A percentile compares a stretch with the other conserved stretches of the same genome.
These are phyloP conservation scores for Ogataea degrootiae DNA, from an alignment of 805 yeast genomes.

Conservation along the genomic window DNA sequence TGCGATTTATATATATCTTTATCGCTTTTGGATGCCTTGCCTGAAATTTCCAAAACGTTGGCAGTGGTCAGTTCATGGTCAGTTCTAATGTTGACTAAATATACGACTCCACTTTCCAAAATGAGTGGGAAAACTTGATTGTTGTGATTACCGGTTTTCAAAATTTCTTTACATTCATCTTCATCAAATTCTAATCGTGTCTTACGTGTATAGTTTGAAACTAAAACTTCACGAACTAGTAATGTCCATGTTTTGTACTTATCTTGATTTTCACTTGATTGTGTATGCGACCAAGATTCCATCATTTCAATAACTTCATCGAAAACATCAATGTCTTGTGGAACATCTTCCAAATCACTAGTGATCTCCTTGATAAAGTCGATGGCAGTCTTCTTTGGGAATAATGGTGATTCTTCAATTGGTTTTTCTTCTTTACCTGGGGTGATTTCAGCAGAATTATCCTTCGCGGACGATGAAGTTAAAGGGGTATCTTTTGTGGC, in stretches of 20 bases:
- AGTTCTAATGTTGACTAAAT: constrained; percentile 25
- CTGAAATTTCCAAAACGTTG: constrained; percentile 25
- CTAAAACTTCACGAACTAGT: constrained; percentile 23
- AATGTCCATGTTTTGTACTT: constrained; percentile 17
- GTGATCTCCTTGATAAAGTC: constrained; percentile 14
- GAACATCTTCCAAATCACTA: constrained; percentile 16
- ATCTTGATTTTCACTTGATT: not conserved
- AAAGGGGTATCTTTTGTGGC: not conserved
- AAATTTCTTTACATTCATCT: constrained; percentile 22
- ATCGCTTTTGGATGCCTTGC: constrained; percentile 19
- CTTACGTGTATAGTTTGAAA: constrained; percentile 23
- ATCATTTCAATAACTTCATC: constrained; percentile 29
- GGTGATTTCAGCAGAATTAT: too few species aligned
- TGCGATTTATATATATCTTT: constrained; percentile 24
- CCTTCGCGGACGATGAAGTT: not conserved
- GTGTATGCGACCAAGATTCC: constrained; percentile 24
- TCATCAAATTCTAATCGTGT: constrained; percentile 29
- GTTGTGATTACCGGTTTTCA: constrained; percentile 20
- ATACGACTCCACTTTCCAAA: constrained; percentile 26
- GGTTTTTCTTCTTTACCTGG: too few species aligned
- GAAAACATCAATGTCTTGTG: constrained; percentile 21
- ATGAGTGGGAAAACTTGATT: constrained; percentile 30
- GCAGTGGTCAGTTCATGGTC: constrained; percentile 12
- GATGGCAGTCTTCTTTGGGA: constrained; percentile 14
- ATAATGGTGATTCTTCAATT: constrained; percentile 1